Evolutionary conservation across 176 grass and related monocot genomes (phyloP).

Genomic region (Triticum urartu): DNA sequence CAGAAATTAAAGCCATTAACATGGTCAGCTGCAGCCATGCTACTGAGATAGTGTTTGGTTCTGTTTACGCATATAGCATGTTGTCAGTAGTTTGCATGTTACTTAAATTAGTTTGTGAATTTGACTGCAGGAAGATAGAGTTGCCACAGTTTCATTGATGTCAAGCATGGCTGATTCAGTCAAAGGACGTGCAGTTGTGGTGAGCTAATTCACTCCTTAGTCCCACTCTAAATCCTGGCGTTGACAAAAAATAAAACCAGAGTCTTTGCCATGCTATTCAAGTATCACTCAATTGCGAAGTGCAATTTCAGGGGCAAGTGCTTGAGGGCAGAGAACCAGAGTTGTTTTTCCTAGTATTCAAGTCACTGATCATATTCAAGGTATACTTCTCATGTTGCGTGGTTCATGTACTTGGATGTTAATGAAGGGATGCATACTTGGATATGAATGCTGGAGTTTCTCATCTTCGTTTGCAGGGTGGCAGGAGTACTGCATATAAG

Average conservation of each 20-base stretch:
- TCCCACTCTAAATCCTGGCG: background rate
- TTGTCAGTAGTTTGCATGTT: slow-evolving; percentile 14
- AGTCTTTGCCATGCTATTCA: background rate
- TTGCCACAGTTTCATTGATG: slow-evolving; percentile 37
- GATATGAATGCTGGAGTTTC: slow-evolving; percentile 24
- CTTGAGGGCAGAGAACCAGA: slow-evolving; percentile 71
- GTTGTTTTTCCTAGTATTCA: slow-evolving; percentile 73
- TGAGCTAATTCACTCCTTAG: slow-evolving; percentile 20
- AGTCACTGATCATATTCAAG: slow-evolving; percentile 77
- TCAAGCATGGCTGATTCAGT: slow-evolving; percentile 54
- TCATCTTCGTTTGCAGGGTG: slow-evolving; percentile 42
- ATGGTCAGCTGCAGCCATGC: background rate
- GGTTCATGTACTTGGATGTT: background rate
- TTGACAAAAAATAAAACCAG: background rate
- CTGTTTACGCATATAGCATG: background rate
- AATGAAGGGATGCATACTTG: background rate
- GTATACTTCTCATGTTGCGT: slow-evolving; percentile 33
- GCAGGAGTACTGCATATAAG: slow-evolving; percentile 68
- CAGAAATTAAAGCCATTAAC: background rate
- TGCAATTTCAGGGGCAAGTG: slow-evolving; percentile 56
- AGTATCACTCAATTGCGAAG: slow-evolving; percentile 24
- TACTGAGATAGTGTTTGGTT: background rate
- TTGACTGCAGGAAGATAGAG: slow-evolving; percentile 62
- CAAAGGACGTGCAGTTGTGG: slow-evolving; percentile 53
- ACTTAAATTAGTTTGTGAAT: slow-evolving; percentile 9